Evolutionary conservation across 805 yeast species (phyloP).

Genomic region (Yarrowia hollandica): DNA sequence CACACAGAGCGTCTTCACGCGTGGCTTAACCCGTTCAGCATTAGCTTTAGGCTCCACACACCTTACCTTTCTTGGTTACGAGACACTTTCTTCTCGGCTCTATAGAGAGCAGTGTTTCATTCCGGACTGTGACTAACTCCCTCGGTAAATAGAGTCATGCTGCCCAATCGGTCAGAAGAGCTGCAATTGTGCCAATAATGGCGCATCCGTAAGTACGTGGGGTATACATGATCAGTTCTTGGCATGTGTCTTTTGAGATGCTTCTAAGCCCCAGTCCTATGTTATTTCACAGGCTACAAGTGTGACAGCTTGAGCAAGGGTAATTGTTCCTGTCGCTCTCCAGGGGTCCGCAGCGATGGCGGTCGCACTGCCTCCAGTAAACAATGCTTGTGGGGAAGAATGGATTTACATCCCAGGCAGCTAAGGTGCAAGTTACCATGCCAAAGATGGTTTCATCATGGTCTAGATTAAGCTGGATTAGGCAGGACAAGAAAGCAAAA

Average conservation of each 20-base stretch:
- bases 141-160: slow-evolving; percentile 1
- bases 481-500: slow-evolving; percentile 5
- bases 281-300: neutral
- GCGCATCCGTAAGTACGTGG: neutral
- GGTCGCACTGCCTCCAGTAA: slow-evolving; percentile 13
- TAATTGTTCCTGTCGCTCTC: slow-evolving; percentile 13
- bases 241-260: neutral
- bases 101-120: slow-evolving; percentile 21
- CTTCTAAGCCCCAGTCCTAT: neutral
- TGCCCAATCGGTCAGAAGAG: neutral
- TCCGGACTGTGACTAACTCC: slow-evolving; percentile 9
- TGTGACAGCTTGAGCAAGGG: neutral
- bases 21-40: slow-evolving; percentile 21
- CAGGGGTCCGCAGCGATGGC: slow-evolving; percentile 7
- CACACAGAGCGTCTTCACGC: slow-evolving; percentile 1
- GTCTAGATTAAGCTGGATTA: slow-evolving; percentile 11
- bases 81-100: slow-evolving; percentile 16
- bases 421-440: slow-evolving; percentile 17
- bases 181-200: neutral
- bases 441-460: slow-evolving; percentile 15
- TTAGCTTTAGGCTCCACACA: neutral
- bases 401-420: slow-evolving; percentile 14
- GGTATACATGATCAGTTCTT: neutral
- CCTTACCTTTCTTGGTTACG: slow-evolving; percentile 25
- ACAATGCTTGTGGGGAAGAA: slow-evolving; percentile 22